Evolutionary conservation across 768 basidiomycete genomes (phyloP).

Genomic region (Mrakia gelida): DNA sequence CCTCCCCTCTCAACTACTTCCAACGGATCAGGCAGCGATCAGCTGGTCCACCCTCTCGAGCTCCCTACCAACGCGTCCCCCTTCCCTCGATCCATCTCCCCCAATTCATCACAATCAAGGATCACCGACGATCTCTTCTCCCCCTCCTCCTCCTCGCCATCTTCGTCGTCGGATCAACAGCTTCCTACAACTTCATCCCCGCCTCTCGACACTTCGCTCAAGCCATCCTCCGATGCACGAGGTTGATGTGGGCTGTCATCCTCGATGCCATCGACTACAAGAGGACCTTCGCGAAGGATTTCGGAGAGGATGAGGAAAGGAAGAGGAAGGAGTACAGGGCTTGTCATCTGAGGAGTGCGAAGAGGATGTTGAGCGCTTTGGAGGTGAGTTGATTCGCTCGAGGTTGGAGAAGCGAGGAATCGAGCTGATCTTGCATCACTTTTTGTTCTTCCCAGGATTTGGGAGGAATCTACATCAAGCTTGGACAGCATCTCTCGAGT

Average conservation of each 20-base stretch:
- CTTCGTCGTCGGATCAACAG: slow-evolving; percentile 37
- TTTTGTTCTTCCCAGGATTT: not conserved
- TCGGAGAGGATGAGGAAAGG: slow-evolving; percentile 47
- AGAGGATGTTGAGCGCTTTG: slow-evolving; percentile 72
- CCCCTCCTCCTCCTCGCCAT: slow-evolving; percentile 37
- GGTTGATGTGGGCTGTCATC: slow-evolving; percentile 61
- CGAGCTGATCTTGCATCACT: not conserved
- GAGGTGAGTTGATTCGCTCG: slow-evolving; percentile 59
- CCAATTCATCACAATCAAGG: not conserved
- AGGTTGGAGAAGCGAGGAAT: slow-evolving; percentile 59
- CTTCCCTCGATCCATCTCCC: not conserved
- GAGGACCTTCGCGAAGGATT: slow-evolving; percentile 39
- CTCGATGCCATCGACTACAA: slow-evolving; percentile 42
- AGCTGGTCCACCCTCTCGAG: not conserved
- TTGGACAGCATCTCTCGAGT: slow-evolving; percentile 80
- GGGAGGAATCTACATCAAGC: slow-evolving; percentile 36
- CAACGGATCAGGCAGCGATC: not conserved
- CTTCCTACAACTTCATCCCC: slow-evolving; percentile 61
- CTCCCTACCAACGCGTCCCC: slow-evolving; percentile 2
- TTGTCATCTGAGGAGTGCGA: slow-evolving; percentile 80
- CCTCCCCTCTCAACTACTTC: not conserved
- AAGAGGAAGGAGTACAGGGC: slow-evolving; percentile 61
- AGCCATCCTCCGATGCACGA: slow-evolving; percentile 71
- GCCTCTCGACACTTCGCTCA: slow-evolving; percentile 71
- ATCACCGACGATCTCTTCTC: slow-evolving; percentile 2